These are phyloP conservation scores for Chaetomium tenue DNA, from an alignment of 495 filamentous ascomycete genomes.

Conservation along the genomic window DNA sequence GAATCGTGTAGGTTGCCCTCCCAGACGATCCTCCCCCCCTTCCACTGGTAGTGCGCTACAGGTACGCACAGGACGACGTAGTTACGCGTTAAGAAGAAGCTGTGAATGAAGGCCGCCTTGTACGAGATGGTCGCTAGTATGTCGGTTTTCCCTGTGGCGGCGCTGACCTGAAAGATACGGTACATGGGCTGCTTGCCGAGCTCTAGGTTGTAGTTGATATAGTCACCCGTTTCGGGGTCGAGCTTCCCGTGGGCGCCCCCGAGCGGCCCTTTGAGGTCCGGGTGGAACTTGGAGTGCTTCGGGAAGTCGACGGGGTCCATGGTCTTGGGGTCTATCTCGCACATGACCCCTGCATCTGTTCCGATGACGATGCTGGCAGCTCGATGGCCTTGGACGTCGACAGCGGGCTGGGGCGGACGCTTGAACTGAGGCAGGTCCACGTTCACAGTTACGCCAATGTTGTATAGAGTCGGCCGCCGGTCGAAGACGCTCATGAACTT, in stretches of 20 bases:
- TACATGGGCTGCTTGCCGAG: constrained; percentile 47
- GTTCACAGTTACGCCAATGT: constrained; percentile 60
- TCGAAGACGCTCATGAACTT: constrained; percentile 61
- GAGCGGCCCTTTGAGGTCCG: constrained; percentile 60
- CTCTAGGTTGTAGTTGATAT: constrained; percentile 76
- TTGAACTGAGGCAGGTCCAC: constrained; percentile 5
- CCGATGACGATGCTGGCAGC: constrained; percentile 14
- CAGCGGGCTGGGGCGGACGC: neutral
- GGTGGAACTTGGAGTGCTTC: constrained; percentile 59
- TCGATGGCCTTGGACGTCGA: constrained; percentile 10
- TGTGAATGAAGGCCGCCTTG: constrained; percentile 66
- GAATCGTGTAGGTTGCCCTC: constrained; percentile 58
- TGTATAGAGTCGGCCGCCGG: constrained; percentile 45
- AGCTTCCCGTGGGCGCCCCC: constrained; percentile 66
- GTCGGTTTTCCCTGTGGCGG: constrained; percentile 59
- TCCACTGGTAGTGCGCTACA: constrained; percentile 49
- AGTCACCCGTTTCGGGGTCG: constrained; percentile 68
- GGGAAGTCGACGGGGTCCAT: constrained; percentile 65
- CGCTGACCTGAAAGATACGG: constrained; percentile 62
- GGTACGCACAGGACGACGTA: constrained; percentile 65
- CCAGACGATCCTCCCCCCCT: constrained; percentile 53
- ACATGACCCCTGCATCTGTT: constrained; percentile 57
- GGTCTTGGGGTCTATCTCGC: constrained; percentile 64
- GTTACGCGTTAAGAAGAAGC: constrained; percentile 63
- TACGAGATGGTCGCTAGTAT: constrained; percentile 65